Percentiles rank a stretch among this genome's conserved stretches.
Evolutionary conservation across 1,139 yeast genomes (phyloP).

Genomic region (Saccharomycopsis crataegensis): DNA sequence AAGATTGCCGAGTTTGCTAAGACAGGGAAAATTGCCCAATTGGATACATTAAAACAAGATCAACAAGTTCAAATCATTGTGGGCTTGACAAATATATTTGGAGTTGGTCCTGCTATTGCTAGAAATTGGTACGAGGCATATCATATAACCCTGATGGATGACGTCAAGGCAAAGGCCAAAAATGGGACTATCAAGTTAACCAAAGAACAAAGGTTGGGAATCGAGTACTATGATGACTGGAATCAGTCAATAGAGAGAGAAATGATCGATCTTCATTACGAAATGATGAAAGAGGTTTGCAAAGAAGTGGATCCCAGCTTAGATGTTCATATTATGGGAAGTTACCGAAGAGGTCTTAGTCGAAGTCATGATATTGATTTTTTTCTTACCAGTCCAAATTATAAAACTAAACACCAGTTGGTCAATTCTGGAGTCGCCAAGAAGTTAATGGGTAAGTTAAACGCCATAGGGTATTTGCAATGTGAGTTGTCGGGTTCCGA

Average conservation of each 20-base stretch:
- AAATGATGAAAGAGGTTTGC: conserved; percentile 30
- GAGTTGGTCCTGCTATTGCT: conserved; percentile 46
- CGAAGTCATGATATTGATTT: conserved; percentile 55
- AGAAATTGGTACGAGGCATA: conserved; percentile 33
- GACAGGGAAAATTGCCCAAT: conserved; percentile 35
- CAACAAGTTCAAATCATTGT: conserved; percentile 28
- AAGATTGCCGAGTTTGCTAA: conserved; percentile 42
- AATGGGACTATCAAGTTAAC: conserved; percentile 37
- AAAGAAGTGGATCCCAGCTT: conserved; percentile 33
- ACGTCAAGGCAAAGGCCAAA: conserved; percentile 30
- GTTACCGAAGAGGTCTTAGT: conserved; percentile 44
- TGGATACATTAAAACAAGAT: conserved; percentile 28
- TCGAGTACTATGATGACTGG: conserved; percentile 48
- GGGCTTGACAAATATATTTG: conserved; percentile 41
- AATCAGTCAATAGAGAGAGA: conserved; percentile 37
- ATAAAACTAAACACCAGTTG: conserved; percentile 28
- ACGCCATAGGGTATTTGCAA: conserved; percentile 28
- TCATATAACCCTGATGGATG: conserved; percentile 35
- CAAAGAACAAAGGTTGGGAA: conserved; percentile 37
- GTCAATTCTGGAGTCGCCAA: conserved; percentile 25
- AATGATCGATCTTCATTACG: conserved; percentile 39
- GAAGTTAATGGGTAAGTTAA: conserved; percentile 25
- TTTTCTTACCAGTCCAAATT: conserved; percentile 36
- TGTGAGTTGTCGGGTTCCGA: conserved; percentile 27
- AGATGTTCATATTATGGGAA: conserved; percentile 43